Evolutionary conservation across 2,329 filamentous ascomycete genomes (phyloP).

Genomic region (Moelleriella libera): DNA sequence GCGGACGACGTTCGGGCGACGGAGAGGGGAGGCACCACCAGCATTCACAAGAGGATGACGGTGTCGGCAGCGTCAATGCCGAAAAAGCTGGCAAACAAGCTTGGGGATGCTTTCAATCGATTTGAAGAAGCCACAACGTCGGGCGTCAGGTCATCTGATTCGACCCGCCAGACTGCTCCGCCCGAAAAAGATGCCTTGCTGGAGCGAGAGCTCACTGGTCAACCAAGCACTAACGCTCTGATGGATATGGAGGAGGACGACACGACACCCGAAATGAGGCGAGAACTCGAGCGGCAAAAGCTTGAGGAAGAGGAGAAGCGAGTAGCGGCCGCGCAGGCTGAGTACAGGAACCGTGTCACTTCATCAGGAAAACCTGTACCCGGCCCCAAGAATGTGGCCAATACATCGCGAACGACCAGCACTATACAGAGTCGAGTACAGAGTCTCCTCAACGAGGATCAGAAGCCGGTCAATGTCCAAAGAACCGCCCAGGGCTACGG

Average conservation of each 20-base stretch:
- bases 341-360: slow-evolving; percentile 63
- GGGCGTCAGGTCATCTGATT: slow-evolving; percentile 26
- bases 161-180: slow-evolving; percentile 32
- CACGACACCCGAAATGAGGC: slow-evolving; percentile 73
- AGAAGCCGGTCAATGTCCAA: slow-evolving; percentile 41
- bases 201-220: slow-evolving; percentile 55
- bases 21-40: slow-evolving; percentile 18
- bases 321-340: slow-evolving; percentile 76
- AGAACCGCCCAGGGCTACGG: slow-evolving; percentile 81
- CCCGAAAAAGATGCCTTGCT: slow-evolving; percentile 54
- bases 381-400: slow-evolving; percentile 41
- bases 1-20: slow-evolving; percentile 37
- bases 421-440: slow-evolving; percentile 81
- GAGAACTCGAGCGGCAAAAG: slow-evolving; percentile 72
- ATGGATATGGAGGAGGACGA: slow-evolving; percentile 49
- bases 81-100: slow-evolving; percentile 78
- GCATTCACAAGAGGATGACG: slow-evolving; percentile 53
- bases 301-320: slow-evolving; percentile 80
- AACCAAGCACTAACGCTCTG: slow-evolving; percentile 47
- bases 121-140: slow-evolving; percentile 51
- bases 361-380: slow-evolving; percentile 22
- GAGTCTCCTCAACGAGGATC: slow-evolving; percentile 67
- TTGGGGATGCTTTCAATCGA: slow-evolving; percentile 84
- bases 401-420: slow-evolving; percentile 54
- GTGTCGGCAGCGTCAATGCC: slow-evolving; percentile 58